These are phyloP conservation scores for Pestalotiopsis sp. DNA, from an alignment of 2,329 filamentous ascomycete species.

Conservation along the genomic window DNA sequence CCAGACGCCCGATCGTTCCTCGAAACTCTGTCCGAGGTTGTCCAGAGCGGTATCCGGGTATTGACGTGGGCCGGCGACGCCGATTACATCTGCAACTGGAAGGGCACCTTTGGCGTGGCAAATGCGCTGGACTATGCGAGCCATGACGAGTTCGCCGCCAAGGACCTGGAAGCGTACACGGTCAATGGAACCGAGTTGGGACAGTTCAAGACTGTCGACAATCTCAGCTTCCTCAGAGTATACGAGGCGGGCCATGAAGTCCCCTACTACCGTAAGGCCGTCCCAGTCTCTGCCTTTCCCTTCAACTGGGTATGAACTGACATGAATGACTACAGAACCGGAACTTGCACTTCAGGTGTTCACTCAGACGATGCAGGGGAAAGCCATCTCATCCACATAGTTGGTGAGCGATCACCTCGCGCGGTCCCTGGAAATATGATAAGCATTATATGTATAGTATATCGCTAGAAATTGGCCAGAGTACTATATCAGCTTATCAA, in stretches of 20 bases:
- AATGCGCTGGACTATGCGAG: slow-evolving; percentile 45
- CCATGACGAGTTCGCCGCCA: slow-evolving; percentile 43
- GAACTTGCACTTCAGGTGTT: slow-evolving; percentile 11
- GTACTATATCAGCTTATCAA: too few relatives aligned
- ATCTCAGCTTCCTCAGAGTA: slow-evolving; percentile 50
- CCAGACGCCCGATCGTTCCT: slow-evolving; percentile 28
- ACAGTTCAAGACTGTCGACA: slow-evolving; percentile 46
- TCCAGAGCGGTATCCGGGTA: slow-evolving; percentile 56
- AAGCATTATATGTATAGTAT: too few relatives aligned
- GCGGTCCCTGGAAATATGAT: too few relatives aligned
- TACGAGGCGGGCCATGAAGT: slow-evolving; percentile 51
- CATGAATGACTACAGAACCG: background rate
- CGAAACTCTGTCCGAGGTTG: slow-evolving; percentile 40
- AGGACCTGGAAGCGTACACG: slow-evolving; percentile 37
- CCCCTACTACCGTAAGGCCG: slow-evolving; percentile 41
- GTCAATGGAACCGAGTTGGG: slow-evolving; percentile 33
- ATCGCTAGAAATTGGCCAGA: too few relatives aligned
- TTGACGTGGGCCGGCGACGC: slow-evolving; percentile 57
- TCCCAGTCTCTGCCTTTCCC: background rate
- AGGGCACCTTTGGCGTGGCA: slow-evolving; percentile 51
- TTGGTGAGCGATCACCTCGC: too few relatives aligned
- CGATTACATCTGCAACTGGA: slow-evolving; percentile 51
- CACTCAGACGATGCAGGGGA: slow-evolving; percentile 6
- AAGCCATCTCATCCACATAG: slow-evolving; percentile 11
- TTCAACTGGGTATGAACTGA: background rate